phyloP scores from a whole-genome alignment of 495 filamentous ascomycete species.

The Penicillium antarcticum region DNA sequence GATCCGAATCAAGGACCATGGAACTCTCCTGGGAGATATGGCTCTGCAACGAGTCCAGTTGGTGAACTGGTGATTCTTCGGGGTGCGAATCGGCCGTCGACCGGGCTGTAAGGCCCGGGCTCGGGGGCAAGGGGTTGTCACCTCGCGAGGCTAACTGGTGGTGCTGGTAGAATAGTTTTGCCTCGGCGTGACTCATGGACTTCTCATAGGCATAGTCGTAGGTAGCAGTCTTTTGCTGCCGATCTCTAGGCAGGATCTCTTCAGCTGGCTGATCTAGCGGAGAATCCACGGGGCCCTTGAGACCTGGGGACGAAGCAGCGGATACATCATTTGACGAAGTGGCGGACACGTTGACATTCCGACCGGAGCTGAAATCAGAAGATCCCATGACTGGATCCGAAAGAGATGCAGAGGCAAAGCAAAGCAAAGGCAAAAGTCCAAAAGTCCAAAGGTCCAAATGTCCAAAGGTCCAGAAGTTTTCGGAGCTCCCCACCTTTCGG shows the following conservation, averaged over 20 bases:
- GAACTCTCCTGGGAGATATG: conserved; percentile 9
- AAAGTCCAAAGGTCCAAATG: no score
- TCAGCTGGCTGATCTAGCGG: conserved; percentile 7
- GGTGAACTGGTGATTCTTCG: conserved; percentile 4
- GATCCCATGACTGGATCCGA: conserved; percentile 21
- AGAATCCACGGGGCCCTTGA: conserved; percentile 4
- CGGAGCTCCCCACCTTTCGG: neutral
- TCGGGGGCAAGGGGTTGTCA: conserved; percentile 20
- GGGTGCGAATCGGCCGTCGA: conserved; percentile 6
- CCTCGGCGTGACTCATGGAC: conserved; percentile 83
- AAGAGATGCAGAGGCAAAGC: no score
- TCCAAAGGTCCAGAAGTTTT: neutral
- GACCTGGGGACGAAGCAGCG: conserved; percentile 3
- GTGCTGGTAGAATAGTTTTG: conserved; percentile 91
- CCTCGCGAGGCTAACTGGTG: conserved; percentile 57
- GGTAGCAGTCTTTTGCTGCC: conserved; percentile 73
- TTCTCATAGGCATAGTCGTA: conserved; percentile 89
- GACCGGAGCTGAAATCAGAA: conserved; percentile 17
- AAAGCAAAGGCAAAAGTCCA: no score
- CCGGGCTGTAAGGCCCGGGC: conserved; percentile 14
- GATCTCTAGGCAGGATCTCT: conserved; percentile 69
- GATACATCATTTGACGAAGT: conserved; percentile 6
- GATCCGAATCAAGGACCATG: conserved; percentile 11
- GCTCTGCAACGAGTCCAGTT: conserved; percentile 4
- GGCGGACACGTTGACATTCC: conserved; percentile 21